A percentile compares a stretch with the other conserved stretches of the same genome.
Conservation (phyloP, 352 stramenopile species). For the Heterotrichella gracilis region DNA sequence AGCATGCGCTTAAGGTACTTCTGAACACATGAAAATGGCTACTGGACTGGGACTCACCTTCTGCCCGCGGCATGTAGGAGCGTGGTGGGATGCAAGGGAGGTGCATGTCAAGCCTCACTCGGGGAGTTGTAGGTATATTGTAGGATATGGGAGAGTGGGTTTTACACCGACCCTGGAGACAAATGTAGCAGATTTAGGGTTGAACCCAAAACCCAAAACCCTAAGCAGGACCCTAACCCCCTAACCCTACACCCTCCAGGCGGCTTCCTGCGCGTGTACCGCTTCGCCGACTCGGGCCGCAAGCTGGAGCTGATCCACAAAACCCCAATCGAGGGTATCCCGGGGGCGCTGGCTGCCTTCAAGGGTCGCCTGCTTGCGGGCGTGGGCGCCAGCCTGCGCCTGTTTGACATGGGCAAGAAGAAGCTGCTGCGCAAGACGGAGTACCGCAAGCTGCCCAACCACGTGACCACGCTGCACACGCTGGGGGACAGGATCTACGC, state of each 20-base stretch:
- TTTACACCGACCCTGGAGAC: too few species aligned
- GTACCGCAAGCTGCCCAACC: conserved; percentile 41
- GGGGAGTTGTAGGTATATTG: too few species aligned
- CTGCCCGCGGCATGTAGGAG: conserved; percentile 28
- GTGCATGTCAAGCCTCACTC: too few species aligned
- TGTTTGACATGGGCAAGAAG: conserved; percentile 96
- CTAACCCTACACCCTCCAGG: too few species aligned
- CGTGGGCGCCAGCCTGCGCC: conserved; percentile 56
- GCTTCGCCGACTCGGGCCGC: neutral
- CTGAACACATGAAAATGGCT: too few species aligned
- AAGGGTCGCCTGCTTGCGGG: conserved; percentile 76
- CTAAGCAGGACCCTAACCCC: too few species aligned
- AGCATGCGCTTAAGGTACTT: too few species aligned
- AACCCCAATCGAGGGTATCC: conserved; percentile 73
- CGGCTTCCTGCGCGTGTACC: too few species aligned
- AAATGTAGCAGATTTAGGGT: too few species aligned
- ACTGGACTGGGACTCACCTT: conserved; percentile 69
- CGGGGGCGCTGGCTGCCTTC: conserved; percentile 76
- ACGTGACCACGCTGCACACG: conserved; percentile 62
- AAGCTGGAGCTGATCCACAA: conserved; percentile 72
- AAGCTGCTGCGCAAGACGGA: conserved; percentile 95
- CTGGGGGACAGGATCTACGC: conserved; percentile 68
- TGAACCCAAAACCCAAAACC: too few species aligned
- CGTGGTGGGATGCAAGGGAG: neutral
- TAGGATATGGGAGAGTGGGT: too few species aligned